Evolutionary conservation across 2,329 filamentous ascomycete genomes (phyloP).

Genomic region (Paraphoma sp.): DNA sequence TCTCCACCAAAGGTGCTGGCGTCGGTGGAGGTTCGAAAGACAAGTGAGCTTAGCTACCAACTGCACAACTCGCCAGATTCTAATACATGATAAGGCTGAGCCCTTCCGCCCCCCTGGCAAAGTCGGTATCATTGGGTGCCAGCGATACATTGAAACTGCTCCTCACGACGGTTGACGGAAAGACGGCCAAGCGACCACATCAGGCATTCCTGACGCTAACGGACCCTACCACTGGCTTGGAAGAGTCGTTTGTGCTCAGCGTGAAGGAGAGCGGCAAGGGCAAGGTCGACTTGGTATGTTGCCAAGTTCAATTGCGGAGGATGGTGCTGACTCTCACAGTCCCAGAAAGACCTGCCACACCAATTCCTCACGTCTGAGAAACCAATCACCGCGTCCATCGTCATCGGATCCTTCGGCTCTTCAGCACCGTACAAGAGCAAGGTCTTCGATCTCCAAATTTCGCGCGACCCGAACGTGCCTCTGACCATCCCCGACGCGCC

Average conservation of each 20-base stretch:
- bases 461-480: constrained; percentile 67
- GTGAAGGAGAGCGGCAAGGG: constrained; percentile 90
- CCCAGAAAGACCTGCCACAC: constrained; percentile 84
- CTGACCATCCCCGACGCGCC: constrained; percentile 69
- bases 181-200: constrained; percentile 83
- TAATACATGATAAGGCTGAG: constrained; percentile 47
- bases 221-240: constrained; percentile 76
- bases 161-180: constrained; percentile 80
- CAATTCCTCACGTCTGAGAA: constrained; percentile 75
- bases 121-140: constrained; percentile 68
- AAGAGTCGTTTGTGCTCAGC: constrained; percentile 83
- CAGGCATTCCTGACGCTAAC: constrained; percentile 89
- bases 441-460: constrained; percentile 75
- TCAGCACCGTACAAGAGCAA: constrained; percentile 70
- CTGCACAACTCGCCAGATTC: constrained; percentile 8
- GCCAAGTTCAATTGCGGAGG: constrained; percentile 4
- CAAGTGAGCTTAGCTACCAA: constrained; percentile 62
- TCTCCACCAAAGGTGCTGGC: constrained; percentile 66
- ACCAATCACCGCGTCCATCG: constrained; percentile 78
- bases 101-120: constrained; percentile 64
- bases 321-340: constrained; percentile 59
- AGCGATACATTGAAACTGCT: constrained; percentile 80
- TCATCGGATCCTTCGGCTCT: constrained; percentile 86
- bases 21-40: constrained; percentile 63
- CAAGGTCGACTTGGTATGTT: constrained; percentile 78